Percentiles rank a stretch among this genome's conserved stretches.
These are phyloP conservation scores for Hymenoscyphus linearis DNA, from an alignment of 2,329 filamentous ascomycete genomes.

Conservation along the genomic window DNA sequence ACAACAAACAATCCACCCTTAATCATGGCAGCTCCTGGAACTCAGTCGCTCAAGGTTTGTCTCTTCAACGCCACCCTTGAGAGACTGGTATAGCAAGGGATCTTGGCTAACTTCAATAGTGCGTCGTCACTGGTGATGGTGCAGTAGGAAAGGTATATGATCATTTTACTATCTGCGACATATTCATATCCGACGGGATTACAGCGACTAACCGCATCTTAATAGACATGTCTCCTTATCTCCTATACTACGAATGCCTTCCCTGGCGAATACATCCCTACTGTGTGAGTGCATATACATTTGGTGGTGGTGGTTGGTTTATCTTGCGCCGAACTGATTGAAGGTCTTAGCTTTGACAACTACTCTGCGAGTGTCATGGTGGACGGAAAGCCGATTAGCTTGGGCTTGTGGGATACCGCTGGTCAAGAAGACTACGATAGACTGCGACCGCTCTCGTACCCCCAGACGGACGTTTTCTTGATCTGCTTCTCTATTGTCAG, in stretches of 20 bases:
- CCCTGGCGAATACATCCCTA: slow-evolving; percentile 99
- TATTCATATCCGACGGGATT: background rate
- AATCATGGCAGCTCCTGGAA: slow-evolving; percentile 66
- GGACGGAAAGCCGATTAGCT: slow-evolving; percentile 93
- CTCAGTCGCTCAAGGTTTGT: slow-evolving; percentile 82
- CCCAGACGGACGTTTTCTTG: slow-evolving; percentile 95
- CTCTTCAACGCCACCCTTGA: background rate
- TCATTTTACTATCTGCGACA: background rate
- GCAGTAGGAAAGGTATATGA: slow-evolving; percentile 87
- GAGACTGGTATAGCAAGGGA: slow-evolving; percentile 9
- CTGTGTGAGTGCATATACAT: slow-evolving; percentile 60
- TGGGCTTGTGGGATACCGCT: slow-evolving; percentile 97
- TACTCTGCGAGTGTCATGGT: slow-evolving; percentile 99
- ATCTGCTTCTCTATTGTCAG: slow-evolving; percentile 99
- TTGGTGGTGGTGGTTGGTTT: background rate
- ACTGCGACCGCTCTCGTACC: slow-evolving; percentile 90
- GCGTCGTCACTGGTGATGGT: slow-evolving; percentile 98
- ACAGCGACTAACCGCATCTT: slow-evolving; percentile 24
- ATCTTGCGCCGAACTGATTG: slow-evolving; percentile 9
- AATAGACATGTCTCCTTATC: slow-evolving; percentile 93
- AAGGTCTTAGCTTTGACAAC: slow-evolving; percentile 76
- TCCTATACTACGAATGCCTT: slow-evolving; percentile 99
- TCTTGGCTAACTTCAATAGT: slow-evolving; percentile 48
- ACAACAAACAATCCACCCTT: slow-evolving; percentile 12
- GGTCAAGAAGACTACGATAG: slow-evolving; percentile 98